Base-by-base conservation (phyloP, 2,329 filamentous ascomycete genomes). In the Pseudogymnoascus sp. region DNA sequence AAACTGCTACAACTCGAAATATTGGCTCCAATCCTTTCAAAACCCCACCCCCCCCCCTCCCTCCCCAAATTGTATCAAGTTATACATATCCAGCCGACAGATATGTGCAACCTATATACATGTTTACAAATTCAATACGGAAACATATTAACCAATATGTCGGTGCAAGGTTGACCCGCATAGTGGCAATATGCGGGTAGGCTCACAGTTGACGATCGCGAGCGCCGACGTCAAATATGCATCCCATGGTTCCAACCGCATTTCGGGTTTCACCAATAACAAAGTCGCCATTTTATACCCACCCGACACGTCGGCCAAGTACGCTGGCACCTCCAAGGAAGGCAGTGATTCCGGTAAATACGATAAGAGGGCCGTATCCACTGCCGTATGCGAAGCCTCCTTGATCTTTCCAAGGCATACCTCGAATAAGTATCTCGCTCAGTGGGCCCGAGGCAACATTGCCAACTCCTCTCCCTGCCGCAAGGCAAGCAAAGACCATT, bases 291-390 rank as follows among this genome's bases (percentile, higher is more conserved):
- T 40, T 42, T 60, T 4, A 60, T 15, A 66, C 69, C 65, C 64
- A 72, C 17, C 59, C 73, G 67, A 65, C 68, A 61, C 63, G 72
- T 68, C 66, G 77, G 72, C 78, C 79, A 13, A 79, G 60, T 62
- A 77, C 79, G 64, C 77, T 79, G 13, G 76, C 71, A 2, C 69
- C 66, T n/a, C 68, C 69, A 62, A 70, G 62, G 4, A 70, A 29
- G 4, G 69, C 67, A 3, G 68, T 70, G 26, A 64, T 61, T 5
- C 69, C 70, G 2, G 70, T 68, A 61, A 65, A 68, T 9, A 71
- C 10, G 63, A 71, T 70, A 7, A 71, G 56, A 9, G 64, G 53
- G 15, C 70, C 68, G 63, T 70, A 72, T 23, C 63, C 56, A 10
- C 65, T 67, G 11, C 59, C 60, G 64, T 70, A 71, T n/a, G 65